Evolutionary conservation across 1,284 basidiomycete species (phyloP).

Genomic region (Pseudozyma hubeiensis): DNA sequence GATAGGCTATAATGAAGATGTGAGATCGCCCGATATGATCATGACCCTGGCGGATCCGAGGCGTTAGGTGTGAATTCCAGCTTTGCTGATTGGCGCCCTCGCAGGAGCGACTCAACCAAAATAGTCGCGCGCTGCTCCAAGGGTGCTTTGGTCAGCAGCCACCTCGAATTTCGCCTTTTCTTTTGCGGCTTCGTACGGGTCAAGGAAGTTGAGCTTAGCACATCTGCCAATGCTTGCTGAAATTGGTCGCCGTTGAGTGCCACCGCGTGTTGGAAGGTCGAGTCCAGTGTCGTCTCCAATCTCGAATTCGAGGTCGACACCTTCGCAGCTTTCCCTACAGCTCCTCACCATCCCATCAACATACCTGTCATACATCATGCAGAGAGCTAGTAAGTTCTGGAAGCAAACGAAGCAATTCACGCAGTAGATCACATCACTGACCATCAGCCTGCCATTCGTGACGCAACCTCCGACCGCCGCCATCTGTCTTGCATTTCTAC

Average conservation of each 20-base stretch:
- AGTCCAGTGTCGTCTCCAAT: constrained; percentile 11
- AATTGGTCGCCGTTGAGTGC: not conserved
- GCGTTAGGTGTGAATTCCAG: constrained; percentile 23
- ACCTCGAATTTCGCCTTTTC: constrained; percentile 8
- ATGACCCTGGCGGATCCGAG: constrained; percentile 21
- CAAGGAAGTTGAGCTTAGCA: constrained; percentile 30
- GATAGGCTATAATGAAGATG: not conserved
- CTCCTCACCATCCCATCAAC: constrained; percentile 23
- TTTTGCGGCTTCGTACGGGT: constrained; percentile 27
- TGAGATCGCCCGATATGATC: not conserved
- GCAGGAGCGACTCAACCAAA: not conserved
- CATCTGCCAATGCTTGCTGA: constrained; percentile 8
- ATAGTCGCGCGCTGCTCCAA: constrained; percentile 16
- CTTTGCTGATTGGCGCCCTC: constrained; percentile 28
- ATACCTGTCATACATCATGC: constrained; percentile 37
- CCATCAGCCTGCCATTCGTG: not conserved
- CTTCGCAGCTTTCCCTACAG: not conserved
- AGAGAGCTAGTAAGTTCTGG: constrained; percentile 44
- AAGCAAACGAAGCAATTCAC: not conserved
- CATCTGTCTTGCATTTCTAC: not conserved
- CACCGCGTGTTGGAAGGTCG: not conserved
- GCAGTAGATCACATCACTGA: constrained; percentile 15
- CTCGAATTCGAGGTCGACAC: constrained; percentile 8
- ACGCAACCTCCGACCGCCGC: not conserved
- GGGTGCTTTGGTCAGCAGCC: constrained; percentile 43